Base-by-base conservation (phyloP, 2,329 filamentous ascomycete species). In the Pseudocercospora pini-densiflorae region DNA sequence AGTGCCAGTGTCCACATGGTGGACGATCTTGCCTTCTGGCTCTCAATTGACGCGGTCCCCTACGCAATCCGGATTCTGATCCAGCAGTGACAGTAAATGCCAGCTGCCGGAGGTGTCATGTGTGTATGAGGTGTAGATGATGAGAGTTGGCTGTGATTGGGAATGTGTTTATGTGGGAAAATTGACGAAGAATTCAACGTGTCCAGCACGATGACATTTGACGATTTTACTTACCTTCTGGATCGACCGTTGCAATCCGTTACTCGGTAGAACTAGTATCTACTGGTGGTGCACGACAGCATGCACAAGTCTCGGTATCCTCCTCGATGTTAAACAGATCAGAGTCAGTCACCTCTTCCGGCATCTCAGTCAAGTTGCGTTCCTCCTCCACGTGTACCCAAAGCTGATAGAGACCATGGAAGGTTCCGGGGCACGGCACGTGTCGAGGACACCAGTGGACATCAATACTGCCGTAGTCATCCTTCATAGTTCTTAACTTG, bases 401-500 rank as follows among this genome's bases (percentile, higher is more conserved):
- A 1, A 40, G 36, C 36, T 5, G 14, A 1, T n/a, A n/a, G 14
- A 40, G 14, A n/a, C 36, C 36, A 1, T 5, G 10, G 8, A 40
- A 40, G 2, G 14, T 1, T n/a, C 6, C 6, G 3, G 1, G 2
- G 8, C 8, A 10, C 1, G 31, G 31, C 14, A 16, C 31, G 2
- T 33, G 7, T 8, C 2, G 14, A 16, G 36, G 36, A n/a, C 36
- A n/a, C 1, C 36, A 3, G 14, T 40, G 36, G 2, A n/a, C 36
- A 4, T 1, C 1, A 5, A 3, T 2, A 4, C 1, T 2, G 1
- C 2, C 6, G 5, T 5, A 40, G 3, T 40, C 36, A 2, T 40
- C 6, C 36, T 2, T 16, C 2, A 40, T 1, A 1, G 3, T 10
- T 1, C 5, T 2, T 5, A 40, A 3, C 36, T 5, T 16, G 1